Evolutionary conservation across 1,284 basidiomycete species (phyloP).

Genomic region (Wallemia hederae): DNA sequence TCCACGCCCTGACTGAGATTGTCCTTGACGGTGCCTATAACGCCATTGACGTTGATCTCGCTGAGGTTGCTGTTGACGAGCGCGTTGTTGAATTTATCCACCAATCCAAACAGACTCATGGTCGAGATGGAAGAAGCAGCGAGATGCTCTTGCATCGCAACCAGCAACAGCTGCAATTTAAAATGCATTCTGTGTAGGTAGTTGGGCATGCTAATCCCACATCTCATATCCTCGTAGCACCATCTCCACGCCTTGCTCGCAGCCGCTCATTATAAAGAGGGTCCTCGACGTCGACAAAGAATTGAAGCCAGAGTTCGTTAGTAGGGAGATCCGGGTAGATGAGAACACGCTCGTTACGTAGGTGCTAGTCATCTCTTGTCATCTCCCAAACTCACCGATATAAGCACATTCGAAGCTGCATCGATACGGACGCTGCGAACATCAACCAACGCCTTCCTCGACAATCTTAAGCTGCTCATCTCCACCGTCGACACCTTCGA

Average conservation of each 20-base stretch:
- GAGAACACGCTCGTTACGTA: conserved; percentile 40
- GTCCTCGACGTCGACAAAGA: conserved; percentile 60
- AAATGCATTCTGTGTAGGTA: not conserved
- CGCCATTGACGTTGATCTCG: not conserved
- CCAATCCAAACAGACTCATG: not conserved
- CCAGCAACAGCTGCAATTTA: not conserved
- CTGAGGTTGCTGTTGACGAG: not conserved
- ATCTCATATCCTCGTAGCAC: conserved; percentile 23
- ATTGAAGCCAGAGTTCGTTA: conserved; percentile 45
- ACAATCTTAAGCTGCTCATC: not conserved
- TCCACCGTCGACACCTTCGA: not conserved
- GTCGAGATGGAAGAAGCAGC: not conserved
- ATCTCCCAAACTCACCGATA: not conserved
- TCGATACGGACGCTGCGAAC: not conserved
- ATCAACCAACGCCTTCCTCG: not conserved
- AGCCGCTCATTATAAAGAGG: conserved; percentile 46
- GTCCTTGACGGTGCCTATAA: not conserved
- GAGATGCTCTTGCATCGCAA: not conserved
- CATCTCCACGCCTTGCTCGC: conserved; percentile 38
- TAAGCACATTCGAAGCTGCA: not conserved
- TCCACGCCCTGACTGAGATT: not conserved
- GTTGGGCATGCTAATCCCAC: not conserved
- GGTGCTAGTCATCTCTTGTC: conserved; percentile 4
- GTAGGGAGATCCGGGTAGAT: conserved; percentile 33
- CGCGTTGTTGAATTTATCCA: not conserved